These are phyloP conservation scores for Raffaelea ambrosiae DNA, from an alignment of 2,329 filamentous ascomycete genomes.

Conservation along the genomic window DNA sequence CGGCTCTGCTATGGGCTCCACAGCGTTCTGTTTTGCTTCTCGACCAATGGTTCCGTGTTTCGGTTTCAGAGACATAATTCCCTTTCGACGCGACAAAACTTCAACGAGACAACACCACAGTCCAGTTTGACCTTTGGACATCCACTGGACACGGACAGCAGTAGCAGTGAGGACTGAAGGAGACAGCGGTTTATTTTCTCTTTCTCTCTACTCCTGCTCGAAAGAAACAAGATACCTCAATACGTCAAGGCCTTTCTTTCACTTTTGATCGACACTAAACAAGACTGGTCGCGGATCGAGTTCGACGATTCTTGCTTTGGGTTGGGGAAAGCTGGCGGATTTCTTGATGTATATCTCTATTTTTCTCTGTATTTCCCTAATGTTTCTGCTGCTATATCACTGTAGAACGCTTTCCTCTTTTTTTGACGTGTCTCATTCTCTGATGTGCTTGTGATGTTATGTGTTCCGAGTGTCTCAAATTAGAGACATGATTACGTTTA, in stretches of 20 bases:
- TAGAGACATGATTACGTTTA: too few relatives aligned
- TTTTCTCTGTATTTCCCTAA: constrained; percentile 6
- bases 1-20: too few relatives aligned
- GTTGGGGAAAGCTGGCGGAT: constrained; percentile 6
- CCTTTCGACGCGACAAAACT: too few relatives aligned
- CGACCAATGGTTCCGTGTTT: too few relatives aligned
- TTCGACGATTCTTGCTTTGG: background rate
- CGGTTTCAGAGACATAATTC: too few relatives aligned
- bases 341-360: constrained; percentile 12
- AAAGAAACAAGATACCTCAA: background rate
- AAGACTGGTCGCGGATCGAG: background rate
- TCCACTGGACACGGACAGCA: too few relatives aligned
- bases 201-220: background rate
- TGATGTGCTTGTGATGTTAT: background rate
- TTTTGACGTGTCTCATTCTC: background rate
- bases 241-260: background rate
- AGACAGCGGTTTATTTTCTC: background rate
- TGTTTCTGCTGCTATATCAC: constrained; percentile 15
- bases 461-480: too few relatives aligned
- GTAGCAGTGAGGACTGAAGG: too few relatives aligned
- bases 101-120: too few relatives aligned
- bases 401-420: constrained; percentile 11
- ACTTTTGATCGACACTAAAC: background rate
- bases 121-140: too few relatives aligned
- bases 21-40: too few relatives aligned